phyloP scores from a whole-genome alignment of 2,329 filamentous ascomycete genomes.

The Aspergillus sp. region DNA sequence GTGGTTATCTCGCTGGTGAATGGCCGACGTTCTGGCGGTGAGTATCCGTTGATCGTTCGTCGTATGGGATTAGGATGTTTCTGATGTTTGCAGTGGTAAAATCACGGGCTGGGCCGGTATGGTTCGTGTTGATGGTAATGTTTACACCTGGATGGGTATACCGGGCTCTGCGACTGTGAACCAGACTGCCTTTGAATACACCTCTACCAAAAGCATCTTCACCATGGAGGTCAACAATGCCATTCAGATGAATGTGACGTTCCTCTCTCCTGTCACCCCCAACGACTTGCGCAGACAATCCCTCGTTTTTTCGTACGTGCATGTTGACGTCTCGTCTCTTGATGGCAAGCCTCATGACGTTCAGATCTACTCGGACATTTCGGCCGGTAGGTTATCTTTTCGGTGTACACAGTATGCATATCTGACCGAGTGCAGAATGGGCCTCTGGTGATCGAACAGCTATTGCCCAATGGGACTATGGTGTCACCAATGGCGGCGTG shows the following conservation, averaged over 20 bases:
- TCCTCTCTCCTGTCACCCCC: constrained; percentile 68
- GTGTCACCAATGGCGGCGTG: constrained; percentile 48
- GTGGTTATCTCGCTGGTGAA: constrained; percentile 64
- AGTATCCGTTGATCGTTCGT: constrained; percentile 24
- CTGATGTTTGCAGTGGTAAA: constrained; percentile 45
- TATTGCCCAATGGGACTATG: constrained; percentile 62
- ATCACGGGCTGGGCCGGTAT: constrained; percentile 66
- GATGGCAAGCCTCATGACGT: constrained; percentile 64
- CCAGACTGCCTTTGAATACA: constrained; percentile 66
- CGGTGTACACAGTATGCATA: not conserved
- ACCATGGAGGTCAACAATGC: constrained; percentile 61
- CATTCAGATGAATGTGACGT: constrained; percentile 65
- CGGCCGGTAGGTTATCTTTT: constrained; percentile 53
- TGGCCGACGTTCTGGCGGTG: constrained; percentile 70
- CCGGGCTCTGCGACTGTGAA: constrained; percentile 48
- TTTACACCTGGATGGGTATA: constrained; percentile 67
- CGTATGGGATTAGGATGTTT: constrained; percentile 11
- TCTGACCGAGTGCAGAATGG: constrained; percentile 57
- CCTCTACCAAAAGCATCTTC: constrained; percentile 69
- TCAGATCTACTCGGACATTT: constrained; percentile 70
- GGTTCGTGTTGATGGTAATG: constrained; percentile 63
- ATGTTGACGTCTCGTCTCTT: constrained; percentile 60
- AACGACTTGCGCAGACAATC: constrained; percentile 66
- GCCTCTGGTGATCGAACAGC: constrained; percentile 60
- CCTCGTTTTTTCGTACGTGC: constrained; percentile 67